Conservation (phyloP, 805 yeast species). For the Suhomyces prunicola region DNA sequence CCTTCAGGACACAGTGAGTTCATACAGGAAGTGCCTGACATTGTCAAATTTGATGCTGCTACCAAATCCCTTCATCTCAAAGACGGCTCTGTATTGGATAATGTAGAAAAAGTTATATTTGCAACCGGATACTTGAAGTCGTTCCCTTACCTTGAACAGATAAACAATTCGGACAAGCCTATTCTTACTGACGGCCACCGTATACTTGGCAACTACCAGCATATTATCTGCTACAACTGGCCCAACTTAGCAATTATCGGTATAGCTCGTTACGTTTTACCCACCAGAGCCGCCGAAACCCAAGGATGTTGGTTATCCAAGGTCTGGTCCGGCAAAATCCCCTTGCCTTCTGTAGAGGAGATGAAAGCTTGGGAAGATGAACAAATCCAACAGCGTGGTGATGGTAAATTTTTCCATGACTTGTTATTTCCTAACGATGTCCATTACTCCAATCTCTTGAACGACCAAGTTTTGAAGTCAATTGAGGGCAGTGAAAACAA, state of each 20-base stretch:
- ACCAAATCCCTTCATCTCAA: constrained; percentile 22
- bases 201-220: constrained; percentile 41
- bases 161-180: constrained; percentile 12
- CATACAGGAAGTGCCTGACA: constrained; percentile 43
- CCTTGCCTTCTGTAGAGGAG: constrained; percentile 36
- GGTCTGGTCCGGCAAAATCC: constrained; percentile 39
- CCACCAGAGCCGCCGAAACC: constrained; percentile 49
- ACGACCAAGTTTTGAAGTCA: constrained; percentile 12
- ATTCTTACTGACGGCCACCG: constrained; percentile 32
- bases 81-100: constrained; percentile 21
- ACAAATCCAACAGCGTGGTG: constrained; percentile 27
- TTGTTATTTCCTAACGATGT: constrained; percentile 57
- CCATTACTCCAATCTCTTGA: constrained; percentile 50
- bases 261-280: constrained; percentile 44
- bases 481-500: constrained; percentile 7
- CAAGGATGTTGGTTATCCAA: constrained; percentile 45
- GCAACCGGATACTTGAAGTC: constrained; percentile 40
- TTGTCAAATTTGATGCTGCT: constrained; percentile 36
- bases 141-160: constrained; percentile 29
- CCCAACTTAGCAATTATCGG: constrained; percentile 44
- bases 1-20: constrained; percentile 45
- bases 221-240: constrained; percentile 44
- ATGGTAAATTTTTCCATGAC: constrained; percentile 28
- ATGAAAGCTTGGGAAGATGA: constrained; percentile 31
- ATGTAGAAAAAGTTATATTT: constrained; percentile 29